Base-by-base conservation (phyloP, 2,329 filamentous ascomycete species). In the Raffaelea arxii region DNA sequence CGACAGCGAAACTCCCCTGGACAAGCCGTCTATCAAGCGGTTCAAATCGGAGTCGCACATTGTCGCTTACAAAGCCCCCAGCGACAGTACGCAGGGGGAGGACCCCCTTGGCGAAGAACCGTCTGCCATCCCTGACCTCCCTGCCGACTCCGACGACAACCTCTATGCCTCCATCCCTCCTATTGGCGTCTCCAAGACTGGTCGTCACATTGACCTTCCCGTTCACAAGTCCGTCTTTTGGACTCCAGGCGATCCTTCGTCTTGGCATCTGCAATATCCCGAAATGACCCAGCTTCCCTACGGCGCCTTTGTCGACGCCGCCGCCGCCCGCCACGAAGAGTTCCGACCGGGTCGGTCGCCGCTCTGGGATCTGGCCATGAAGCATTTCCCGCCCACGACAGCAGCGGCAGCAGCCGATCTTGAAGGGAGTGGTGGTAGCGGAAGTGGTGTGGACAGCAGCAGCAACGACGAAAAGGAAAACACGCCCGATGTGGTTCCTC, bases 231-330 rank as follows among this genome's bases (percentile, higher is more conserved):
- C 65, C 6, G 67, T 67, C 1, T 83, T 75, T 55, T 83, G 79
- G 79, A 69, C 72, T 41, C 62, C 65, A 4, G 65, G 67, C 39
- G 71, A 81, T 53, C 65, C 65, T 46, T 64, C 58, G 19, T 80
- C 75, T 1, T 80, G 77, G 70, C 79, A 83, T 52, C 65, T 80
- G 4, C 59, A 74, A 43, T 83, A 83, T 53, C 79, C 79, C 0
- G 74, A 78, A 51, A 81, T 83, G 76, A 80, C 73, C 1, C 70
- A 76, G 47, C 64, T 77, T 6, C 77, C 82, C 50, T 71, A 72
- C 47, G 68, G 72, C 27, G 73, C 71, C 2, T 81, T 80, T 58
- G 62, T 66, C 18, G 58, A 67, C n/a, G 75, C 73, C 16, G 77
- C 77, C 1, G 55, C 62, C 25, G 62, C 63, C 1, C 65, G 72